Evolutionary conservation across 331 rosid species (phyloP), one percentile per base, ranked within the genome.

Genomic region (Spiraea crenata): DNA sequence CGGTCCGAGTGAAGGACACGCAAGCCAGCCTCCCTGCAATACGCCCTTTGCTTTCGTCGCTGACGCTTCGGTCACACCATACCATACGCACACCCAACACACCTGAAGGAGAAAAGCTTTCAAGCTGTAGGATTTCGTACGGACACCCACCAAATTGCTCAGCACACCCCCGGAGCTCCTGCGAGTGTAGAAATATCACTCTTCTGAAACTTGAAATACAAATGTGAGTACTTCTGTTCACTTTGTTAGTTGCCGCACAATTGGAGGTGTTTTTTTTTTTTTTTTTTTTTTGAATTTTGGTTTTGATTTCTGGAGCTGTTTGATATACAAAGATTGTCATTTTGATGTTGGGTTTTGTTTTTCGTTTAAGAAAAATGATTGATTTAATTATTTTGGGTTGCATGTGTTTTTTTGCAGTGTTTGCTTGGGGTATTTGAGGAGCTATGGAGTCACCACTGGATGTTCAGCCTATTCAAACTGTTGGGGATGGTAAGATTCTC

Each of bases 381-480:
- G 20, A 4, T 9, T 16, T 39, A 46, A 8, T 17, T 13, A 31
- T 50, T 75, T 20, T 61, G 6, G 60, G 34, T 19, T 17, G 48
- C 50, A 39, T 49, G 15, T 38, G 65, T 57, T 61, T 25, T 25
- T 25, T 25, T 25, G 31, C 76, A 81, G 83, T 16, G 60, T 62
- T 52, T 7, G 16, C 45, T 47, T 31, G 51, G 44, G 38, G 42
- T 25, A 25, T 45, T 61, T 38, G 37, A 51, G 14, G 47, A 66
- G 59, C 60, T 31, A 87, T 87, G 92, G 81, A 80, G 37, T 20
- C 84, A 7, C 49, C 77, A 7, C 51, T 70, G 47, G 79, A 68
- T 17, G 14, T 68, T 3, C 54, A 62, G 4, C 74, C 86, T 20
- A 84, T 31, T n/a, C 39, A 16, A 9, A 35, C 54, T 40, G 17